Evolutionary conservation across 2,329 filamentous ascomycete genomes (phyloP).

Genomic region (Talaromyces rugulosus): DNA sequence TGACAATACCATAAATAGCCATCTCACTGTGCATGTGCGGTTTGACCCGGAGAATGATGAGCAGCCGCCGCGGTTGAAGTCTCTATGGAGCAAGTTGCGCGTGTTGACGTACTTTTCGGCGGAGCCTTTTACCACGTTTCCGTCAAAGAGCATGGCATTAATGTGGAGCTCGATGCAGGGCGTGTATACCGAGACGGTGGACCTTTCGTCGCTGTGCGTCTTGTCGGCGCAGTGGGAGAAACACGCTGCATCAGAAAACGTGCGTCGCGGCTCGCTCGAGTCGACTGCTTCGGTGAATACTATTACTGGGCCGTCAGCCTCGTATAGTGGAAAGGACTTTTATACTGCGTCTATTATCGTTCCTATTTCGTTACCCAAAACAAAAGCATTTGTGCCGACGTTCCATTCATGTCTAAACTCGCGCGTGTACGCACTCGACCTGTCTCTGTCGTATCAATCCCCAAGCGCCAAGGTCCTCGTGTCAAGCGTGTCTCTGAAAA

Average conservation of each 20-base stretch:
- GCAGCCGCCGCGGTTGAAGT: conserved; percentile 51
- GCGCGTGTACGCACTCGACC: conserved; percentile 59
- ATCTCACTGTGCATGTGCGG: conserved; percentile 53
- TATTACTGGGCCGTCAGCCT: conserved; percentile 18
- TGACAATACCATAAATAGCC: conserved; percentile 42
- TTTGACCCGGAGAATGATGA: conserved; percentile 56
- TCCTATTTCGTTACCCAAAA: conserved; percentile 60
- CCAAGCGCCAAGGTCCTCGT: conserved; percentile 40
- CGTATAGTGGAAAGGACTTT: conserved; percentile 45
- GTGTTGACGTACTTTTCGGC: conserved; percentile 56
- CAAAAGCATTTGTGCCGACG: conserved; percentile 63
- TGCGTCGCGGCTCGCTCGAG: conserved; percentile 25
- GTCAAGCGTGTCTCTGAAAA: conserved; percentile 35
- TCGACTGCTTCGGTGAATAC: conserved; percentile 27
- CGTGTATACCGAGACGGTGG: conserved; percentile 49
- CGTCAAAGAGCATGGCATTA: conserved; percentile 29
- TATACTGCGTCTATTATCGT: conserved; percentile 62
- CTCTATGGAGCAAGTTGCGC: conserved; percentile 52
- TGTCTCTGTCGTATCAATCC: conserved; percentile 54
- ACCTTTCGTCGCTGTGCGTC: conserved; percentile 54
- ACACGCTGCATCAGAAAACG: conserved; percentile 32
- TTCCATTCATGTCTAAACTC: conserved; percentile 67
- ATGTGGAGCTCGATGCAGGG: conserved; percentile 35
- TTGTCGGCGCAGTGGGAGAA: conserved; percentile 55
- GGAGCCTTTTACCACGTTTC: conserved; percentile 48